Evolutionary conservation across 805 yeast genomes (phyloP).

Genomic region (Candida ponderosae): DNA sequence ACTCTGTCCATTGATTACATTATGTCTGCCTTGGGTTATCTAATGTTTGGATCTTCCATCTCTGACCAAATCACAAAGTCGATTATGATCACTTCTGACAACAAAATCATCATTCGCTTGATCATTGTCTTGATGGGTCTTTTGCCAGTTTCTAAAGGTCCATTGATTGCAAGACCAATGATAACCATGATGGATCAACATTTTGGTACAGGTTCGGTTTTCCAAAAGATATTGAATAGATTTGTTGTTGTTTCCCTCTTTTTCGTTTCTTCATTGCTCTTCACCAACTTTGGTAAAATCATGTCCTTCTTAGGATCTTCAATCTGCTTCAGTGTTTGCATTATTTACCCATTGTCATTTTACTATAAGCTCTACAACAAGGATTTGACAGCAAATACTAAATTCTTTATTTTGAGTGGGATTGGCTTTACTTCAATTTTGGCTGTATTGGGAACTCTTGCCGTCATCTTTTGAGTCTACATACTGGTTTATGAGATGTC

Average conservation of each 20-base stretch:
- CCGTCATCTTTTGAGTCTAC: slow-evolving; percentile 8
- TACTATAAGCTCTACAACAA: slow-evolving; percentile 42
- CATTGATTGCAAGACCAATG: slow-evolving; percentile 66
- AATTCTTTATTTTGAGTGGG: slow-evolving; percentile 5
- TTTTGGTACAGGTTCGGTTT: neutral
- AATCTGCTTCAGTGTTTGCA: slow-evolving; percentile 66
- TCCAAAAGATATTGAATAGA: slow-evolving; percentile 10
- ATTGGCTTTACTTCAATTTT: slow-evolving; percentile 4
- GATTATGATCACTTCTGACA: slow-evolving; percentile 32
- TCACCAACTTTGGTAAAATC: slow-evolving; percentile 67
- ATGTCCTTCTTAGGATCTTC: slow-evolving; percentile 70
- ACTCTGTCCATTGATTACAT: slow-evolving; percentile 52
- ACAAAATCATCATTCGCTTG: neutral
- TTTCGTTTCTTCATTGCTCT: slow-evolving; percentile 42
- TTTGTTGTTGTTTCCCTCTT: slow-evolving; percentile 23
- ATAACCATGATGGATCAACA: slow-evolving; percentile 49
- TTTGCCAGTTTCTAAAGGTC: slow-evolving; percentile 71
- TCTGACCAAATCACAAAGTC: slow-evolving; percentile 74
- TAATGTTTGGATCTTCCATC: slow-evolving; percentile 72
- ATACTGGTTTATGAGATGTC: too few relatives aligned
- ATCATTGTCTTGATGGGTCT: slow-evolving; percentile 45
- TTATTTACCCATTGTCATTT: slow-evolving; percentile 61
- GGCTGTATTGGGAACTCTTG: slow-evolving; percentile 18
- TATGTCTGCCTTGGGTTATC: slow-evolving; percentile 59
- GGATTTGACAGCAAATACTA: slow-evolving; percentile 24